These are phyloP conservation scores for Leccinum rimulosum DNA, from an alignment of 768 basidiomycete species.

Conservation along the genomic window DNA sequence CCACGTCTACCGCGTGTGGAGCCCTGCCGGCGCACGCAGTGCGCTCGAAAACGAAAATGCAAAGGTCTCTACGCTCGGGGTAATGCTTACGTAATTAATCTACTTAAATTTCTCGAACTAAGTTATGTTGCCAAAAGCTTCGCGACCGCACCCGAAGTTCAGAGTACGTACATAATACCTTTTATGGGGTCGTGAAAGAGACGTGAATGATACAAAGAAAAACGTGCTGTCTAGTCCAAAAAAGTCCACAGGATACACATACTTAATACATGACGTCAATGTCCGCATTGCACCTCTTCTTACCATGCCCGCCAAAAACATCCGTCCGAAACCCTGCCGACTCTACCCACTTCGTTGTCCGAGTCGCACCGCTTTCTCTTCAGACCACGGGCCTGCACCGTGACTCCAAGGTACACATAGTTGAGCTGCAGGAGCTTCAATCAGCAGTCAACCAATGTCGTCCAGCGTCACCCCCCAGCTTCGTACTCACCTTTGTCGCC, in stretches of 20 bases:
- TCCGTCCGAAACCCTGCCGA: background rate
- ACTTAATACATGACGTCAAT: background rate
- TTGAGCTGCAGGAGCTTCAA: background rate
- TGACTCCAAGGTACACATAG: slow-evolving; percentile 5
- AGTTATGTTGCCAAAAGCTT: background rate
- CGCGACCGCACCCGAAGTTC: too few relatives aligned
- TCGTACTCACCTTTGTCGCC: slow-evolving; percentile 13
- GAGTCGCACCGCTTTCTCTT: slow-evolving; percentile 20
- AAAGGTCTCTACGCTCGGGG: too few relatives aligned
- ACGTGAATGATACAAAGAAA: background rate
- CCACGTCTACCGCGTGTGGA: too few relatives aligned
- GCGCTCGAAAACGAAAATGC: too few relatives aligned
- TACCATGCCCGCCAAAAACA: background rate
- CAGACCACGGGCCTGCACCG: slow-evolving; percentile 1
- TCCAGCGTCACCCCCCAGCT: background rate
- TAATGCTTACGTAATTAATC: too few relatives aligned
- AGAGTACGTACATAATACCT: background rate
- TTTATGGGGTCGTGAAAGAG: background rate
- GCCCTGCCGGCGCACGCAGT: too few relatives aligned
- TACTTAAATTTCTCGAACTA: too few relatives aligned
- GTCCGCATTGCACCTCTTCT: background rate
- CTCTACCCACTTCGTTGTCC: slow-evolving; percentile 1
- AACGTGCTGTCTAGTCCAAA: background rate
- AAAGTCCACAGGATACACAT: background rate
- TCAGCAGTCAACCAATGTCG: background rate